phyloP scores from a whole-genome alignment of 768 basidiomycete species.

The Boletus patriciae region DNA sequence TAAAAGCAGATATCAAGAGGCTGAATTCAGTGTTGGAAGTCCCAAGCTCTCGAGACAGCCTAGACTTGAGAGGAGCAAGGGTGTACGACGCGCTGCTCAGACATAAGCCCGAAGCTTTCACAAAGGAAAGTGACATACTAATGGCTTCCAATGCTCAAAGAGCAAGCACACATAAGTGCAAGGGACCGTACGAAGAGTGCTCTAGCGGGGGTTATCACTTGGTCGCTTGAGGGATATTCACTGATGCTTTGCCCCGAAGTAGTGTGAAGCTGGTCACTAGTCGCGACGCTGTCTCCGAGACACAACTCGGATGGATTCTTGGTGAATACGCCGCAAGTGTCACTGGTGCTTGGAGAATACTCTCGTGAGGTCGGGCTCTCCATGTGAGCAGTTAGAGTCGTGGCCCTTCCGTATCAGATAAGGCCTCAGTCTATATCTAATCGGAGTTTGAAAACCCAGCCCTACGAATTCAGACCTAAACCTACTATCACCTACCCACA shows the following conservation, averaged over 20 bases:
- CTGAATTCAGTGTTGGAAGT: slow-evolving; percentile 78
- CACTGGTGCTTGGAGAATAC: not conserved
- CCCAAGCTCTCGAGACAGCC: slow-evolving; percentile 64
- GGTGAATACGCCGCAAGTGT: not conserved
- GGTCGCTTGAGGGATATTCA: not conserved
- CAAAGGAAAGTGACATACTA: slow-evolving; percentile 47
- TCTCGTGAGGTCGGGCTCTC: slow-evolving; percentile 1
- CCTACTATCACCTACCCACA: too few species aligned
- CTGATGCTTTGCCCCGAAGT: not conserved
- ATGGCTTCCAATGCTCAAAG: slow-evolving; percentile 73
- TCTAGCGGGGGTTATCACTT: slow-evolving; percentile 28
- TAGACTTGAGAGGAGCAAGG: slow-evolving; percentile 76
- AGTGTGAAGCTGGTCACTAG: not conserved
- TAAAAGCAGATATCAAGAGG: slow-evolving; percentile 73
- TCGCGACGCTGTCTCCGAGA: not conserved
- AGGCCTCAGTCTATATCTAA: too few species aligned
- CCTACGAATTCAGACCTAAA: too few species aligned
- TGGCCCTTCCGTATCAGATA: slow-evolving; percentile 30
- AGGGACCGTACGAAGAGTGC: slow-evolving; percentile 54
- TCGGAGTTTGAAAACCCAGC: too few species aligned
- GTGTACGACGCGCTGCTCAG: slow-evolving; percentile 62
- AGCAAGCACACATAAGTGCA: slow-evolving; percentile 71
- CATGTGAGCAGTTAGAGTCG: not conserved
- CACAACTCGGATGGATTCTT: not conserved
- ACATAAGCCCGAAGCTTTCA: slow-evolving; percentile 1